phyloP scores from a whole-genome alignment of 306 rosid species.

The Dryas drummondii region DNA sequence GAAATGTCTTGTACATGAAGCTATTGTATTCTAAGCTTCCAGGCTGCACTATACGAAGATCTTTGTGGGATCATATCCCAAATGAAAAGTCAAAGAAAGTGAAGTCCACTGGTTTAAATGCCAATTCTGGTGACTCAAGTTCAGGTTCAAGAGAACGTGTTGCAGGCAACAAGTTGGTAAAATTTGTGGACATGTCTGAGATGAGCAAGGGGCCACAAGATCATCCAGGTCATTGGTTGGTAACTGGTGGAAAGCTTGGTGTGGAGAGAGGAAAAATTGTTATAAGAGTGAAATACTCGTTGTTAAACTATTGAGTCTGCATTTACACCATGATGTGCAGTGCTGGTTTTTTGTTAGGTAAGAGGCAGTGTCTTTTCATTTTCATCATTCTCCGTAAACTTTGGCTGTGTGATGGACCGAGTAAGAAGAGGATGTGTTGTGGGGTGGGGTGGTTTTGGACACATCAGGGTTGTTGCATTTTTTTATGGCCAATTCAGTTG shows the following conservation, averaged over 20 bases:
- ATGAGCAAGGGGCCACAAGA: constrained; percentile 70
- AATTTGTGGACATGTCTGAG: constrained; percentile 54
- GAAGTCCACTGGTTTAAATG: constrained; percentile 23
- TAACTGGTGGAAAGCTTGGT: constrained; percentile 88
- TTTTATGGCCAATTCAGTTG: constrained; percentile 4
- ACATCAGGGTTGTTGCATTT: not conserved
- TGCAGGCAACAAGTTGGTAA: constrained; percentile 50
- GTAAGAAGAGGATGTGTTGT: constrained; percentile 32
- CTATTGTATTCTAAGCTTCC: constrained; percentile 72
- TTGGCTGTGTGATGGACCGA: constrained; percentile 31
- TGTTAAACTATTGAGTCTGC: constrained; percentile 61
- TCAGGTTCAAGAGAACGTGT: constrained; percentile 42
- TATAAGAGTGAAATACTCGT: constrained; percentile 75
- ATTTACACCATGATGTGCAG: constrained; percentile 44
- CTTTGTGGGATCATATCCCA: constrained; percentile 68
- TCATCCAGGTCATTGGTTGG: constrained; percentile 86
- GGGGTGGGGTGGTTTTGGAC: not conserved
- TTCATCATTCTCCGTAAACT: constrained; percentile 28
- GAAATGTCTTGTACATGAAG: constrained; percentile 77
- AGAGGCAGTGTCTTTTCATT: constrained; percentile 21
- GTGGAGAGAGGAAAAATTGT: constrained; percentile 76
- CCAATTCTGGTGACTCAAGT: constrained; percentile 37
- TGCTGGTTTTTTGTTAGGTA: constrained; percentile 38
- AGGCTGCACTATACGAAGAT: constrained; percentile 69
- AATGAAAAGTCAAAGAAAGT: constrained; percentile 35